Evolutionary conservation across 495 filamentous ascomycete species (phyloP), one percentile per base, ranked within the genome.

Genomic region (Lasiosphaeris hirsuta): DNA sequence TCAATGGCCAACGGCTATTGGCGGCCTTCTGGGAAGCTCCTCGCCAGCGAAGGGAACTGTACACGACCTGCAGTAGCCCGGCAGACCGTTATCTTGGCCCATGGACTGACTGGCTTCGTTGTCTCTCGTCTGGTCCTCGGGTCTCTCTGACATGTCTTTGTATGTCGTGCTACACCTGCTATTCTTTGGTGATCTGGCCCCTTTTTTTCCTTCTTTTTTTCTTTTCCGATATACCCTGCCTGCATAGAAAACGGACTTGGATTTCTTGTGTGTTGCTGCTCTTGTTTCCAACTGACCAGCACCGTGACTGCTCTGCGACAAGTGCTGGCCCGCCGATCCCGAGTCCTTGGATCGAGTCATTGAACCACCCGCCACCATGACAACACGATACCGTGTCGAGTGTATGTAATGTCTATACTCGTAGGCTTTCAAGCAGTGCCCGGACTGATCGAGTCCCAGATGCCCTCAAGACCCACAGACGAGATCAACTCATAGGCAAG

Each of bases 331-430:
- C 23, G 23, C 23, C 23, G 23, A 30, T 2, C 5, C 23, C 23
- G 23, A 30, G 23, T 30, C 23, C 23, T 30, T 30, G 23, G 4
- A 11, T 14, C 11, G n/a, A 33, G 4, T 30, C 14, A 37, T 39
- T 56, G n/a, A 46, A 10, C 38, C n/a, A n/a, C 47, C 42, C 43
- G n/a, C 35, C 49, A 64, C 19, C 48, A 96, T 96, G 92, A 96
- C 92, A 11, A 90, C 90, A 14, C 81, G 91, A 52, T 96, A 96
- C 69, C 83, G 91, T 47, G 91, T 96, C 61, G 92, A 96, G 79
- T 96, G 89, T 91, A 71, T 65, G 73, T 66, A 30, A 6, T 15
- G n/a, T 40, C 11, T 14, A 23, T 30, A 10, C 9, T 35, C 33
- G 4, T 15, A n/a, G 13, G 7, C 45, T 30, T 30, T 1, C n/a